Base-by-base conservation (phyloP, 139 green algal genomes). In the Ettlia oleoabundans region DNA sequence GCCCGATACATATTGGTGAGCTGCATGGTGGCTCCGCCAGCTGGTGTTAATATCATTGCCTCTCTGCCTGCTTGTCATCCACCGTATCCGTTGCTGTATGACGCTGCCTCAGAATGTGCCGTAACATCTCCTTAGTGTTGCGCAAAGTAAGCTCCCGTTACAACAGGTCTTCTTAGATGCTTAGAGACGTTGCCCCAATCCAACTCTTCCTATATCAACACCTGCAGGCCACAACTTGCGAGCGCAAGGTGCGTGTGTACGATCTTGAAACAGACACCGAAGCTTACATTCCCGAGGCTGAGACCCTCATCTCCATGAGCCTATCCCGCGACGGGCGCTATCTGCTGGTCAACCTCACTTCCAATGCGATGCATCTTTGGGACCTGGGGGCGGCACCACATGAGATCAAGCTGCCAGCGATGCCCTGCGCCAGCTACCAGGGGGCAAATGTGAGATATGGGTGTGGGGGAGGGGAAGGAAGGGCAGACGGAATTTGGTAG, bases 321-420 rank as follows among this genome's bases (percentile, higher is more conserved):
- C 83, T 95, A 18, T 92, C 87, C 32, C 35, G 70, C 15, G 88
- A 95, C 82, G 77, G 81, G 2, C 70, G 83, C 35, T 80, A 87
- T 84, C 81, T 96, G 67, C 84, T 96, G 61, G 88, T 91, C 53
- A 90, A 73, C 69, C 80, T 85, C 3, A 71, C 80, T 41, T 75
- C 33, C 70, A 52, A 75, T 26, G 32, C 6, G 3, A 61, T 81
- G 53, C 80, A 81, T 70, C 69, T 75, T 8, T 85, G 80, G 80
- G 69, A 80, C 80, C 65, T 79, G 40, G 64, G 64, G 24, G 6
- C 4, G 13, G 63, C 13, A 3, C 55, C 58, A 3, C 33, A 13
- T 15, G 43, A 67, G 40, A 35, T 67, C 19, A 35, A 13, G 28
- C n/a, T 67, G 78, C 75, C 75, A 0, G 13, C 75, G 55, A 81